Evolutionary conservation across 164 flowering plant species (phyloP).

Genomic region (Brasenia schreberi): DNA sequence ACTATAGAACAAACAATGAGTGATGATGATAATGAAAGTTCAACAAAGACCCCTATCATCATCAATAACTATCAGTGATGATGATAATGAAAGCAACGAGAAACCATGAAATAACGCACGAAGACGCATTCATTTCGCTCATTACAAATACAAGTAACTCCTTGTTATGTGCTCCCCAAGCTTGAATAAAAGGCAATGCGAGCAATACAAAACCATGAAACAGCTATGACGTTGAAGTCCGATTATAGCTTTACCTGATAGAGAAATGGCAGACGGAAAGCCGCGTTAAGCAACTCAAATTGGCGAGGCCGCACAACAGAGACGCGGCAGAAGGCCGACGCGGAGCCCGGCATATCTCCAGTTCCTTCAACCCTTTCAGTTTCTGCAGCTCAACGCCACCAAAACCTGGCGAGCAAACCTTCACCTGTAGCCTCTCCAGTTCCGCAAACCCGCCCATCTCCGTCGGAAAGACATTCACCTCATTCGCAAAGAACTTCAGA

Average conservation of each 20-base stretch:
- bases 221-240: too few relatives aligned
- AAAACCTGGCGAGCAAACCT: slow-evolving; percentile 45
- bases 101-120: too few relatives aligned
- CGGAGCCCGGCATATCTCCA: slow-evolving; percentile 64
- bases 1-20: too few relatives aligned
- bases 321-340: slow-evolving; percentile 48
- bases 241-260: slow-evolving; percentile 34
- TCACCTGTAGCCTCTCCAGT: slow-evolving; percentile 66
- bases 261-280: slow-evolving; percentile 85
- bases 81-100: too few relatives aligned
- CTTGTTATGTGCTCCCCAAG: too few relatives aligned
- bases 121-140: too few relatives aligned
- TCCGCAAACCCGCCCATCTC: slow-evolving; percentile 41
- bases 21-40: too few relatives aligned
- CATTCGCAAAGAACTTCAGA: slow-evolving; percentile 77
- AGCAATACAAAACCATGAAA: neutral
- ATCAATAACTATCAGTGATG: too few relatives aligned
- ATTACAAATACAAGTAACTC: too few relatives aligned
- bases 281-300: slow-evolving; percentile 54
- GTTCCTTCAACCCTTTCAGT: slow-evolving; percentile 65
- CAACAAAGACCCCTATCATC: too few relatives aligned
- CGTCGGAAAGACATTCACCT: slow-evolving; percentile 59
- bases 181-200: neutral
- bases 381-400: slow-evolving; percentile 43
- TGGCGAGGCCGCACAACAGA: slow-evolving; percentile 49